Percentiles rank a stretch among this genome's conserved stretches.
Evolutionary conservation across 371 early-diverging fungal genomes (phyloP).

Genomic region (Entomophthora muscae): DNA sequence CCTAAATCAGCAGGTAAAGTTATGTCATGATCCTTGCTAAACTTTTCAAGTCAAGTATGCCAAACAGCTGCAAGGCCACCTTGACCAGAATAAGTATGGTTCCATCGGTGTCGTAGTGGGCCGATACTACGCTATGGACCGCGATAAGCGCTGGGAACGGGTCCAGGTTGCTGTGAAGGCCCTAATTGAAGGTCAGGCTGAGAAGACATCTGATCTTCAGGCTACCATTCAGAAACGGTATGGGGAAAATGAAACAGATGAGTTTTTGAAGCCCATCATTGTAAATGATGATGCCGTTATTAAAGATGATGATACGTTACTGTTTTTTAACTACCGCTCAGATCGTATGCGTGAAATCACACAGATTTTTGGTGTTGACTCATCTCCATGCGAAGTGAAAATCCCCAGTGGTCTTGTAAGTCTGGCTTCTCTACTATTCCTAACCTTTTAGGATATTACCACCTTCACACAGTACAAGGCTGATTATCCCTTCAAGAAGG

Average conservation of each 20-base stretch:
- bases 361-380: slow-evolving; percentile 70
- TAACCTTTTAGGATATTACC: slow-evolving; percentile 32
- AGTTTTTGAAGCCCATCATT: slow-evolving; percentile 96
- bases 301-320: slow-evolving; percentile 57
- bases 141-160: slow-evolving; percentile 99
- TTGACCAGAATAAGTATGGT: slow-evolving; percentile 48
- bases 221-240: slow-evolving; percentile 68
- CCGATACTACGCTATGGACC: slow-evolving; percentile 99
- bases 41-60: slow-evolving; percentile 32
- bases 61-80: slow-evolving; percentile 43
- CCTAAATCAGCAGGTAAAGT: slow-evolving; percentile 55
- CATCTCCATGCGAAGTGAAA: slow-evolving; percentile 67
- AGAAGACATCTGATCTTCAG: slow-evolving; percentile 42
- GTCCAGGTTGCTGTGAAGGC: slow-evolving; percentile 84
- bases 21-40: not conserved
- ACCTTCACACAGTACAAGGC: slow-evolving; percentile 98
- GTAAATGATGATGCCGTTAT: slow-evolving; percentile 57
- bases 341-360: slow-evolving; percentile 98
- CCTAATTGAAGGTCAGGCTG: slow-evolving; percentile 67
- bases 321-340: slow-evolving; percentile 92
- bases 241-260: slow-evolving; percentile 79
- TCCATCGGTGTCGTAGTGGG: slow-evolving; percentile 86
- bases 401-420: slow-evolving; percentile 57
- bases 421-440: slow-evolving; percentile 4
- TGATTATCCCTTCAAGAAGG: slow-evolving; percentile 76